A percentile compares a stretch with the other conserved stretches of the same genome.
Conservation (phyloP, 2,329 filamentous ascomycete species). For the Phoma herbarum region DNA sequence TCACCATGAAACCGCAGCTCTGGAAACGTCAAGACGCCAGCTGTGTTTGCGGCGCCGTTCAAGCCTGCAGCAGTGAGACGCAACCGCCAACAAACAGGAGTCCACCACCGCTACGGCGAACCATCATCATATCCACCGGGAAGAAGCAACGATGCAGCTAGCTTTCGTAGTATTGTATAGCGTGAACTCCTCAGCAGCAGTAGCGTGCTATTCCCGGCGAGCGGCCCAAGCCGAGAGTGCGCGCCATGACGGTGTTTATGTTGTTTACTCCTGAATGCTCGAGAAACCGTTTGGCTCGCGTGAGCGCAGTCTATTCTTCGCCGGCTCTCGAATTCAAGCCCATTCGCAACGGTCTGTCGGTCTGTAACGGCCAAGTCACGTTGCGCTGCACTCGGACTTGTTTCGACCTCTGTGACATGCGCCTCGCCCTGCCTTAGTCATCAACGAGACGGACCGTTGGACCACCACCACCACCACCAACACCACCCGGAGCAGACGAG, state of each 20-base stretch:
- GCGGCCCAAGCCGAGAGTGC: neutral
- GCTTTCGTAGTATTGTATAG: neutral
- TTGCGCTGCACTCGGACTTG: neutral
- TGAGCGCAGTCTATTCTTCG: too few species aligned
- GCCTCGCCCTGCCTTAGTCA: neutral
- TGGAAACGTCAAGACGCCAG: neutral
- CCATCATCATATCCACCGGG: too few species aligned
- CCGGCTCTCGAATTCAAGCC: too few species aligned
- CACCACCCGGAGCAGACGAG: neutral
- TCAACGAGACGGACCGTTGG: neutral
- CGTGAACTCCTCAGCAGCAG: neutral
- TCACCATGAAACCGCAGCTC: neutral
- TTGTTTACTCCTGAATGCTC: neutral
- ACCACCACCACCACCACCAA: neutral
- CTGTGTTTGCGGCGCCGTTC: neutral
- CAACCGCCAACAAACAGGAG: neutral
- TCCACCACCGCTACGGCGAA: too few species aligned
- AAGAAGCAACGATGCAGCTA: neutral
- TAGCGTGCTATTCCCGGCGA: slow-evolving; percentile 11
- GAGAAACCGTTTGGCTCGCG: too few species aligned
- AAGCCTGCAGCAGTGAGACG: neutral
- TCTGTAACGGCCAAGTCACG: neutral
- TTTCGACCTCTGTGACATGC: neutral
- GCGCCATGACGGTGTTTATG: neutral
- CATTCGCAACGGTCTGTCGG: too few species aligned